Evolutionary conservation across 331 rosid species (phyloP).

Genomic region (Malus hybrid): DNA sequence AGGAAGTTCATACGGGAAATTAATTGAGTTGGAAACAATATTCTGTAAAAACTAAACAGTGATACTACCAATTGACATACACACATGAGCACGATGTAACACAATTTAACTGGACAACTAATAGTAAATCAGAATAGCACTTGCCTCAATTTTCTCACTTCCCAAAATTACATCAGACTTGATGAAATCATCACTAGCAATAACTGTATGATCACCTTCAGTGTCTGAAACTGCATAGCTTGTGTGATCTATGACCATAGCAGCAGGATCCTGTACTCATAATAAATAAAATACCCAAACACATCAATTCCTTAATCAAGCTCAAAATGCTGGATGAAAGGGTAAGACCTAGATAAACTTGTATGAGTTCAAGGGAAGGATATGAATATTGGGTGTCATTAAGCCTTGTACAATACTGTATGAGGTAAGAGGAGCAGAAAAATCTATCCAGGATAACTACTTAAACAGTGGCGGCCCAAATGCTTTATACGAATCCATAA

Average conservation of each 20-base stretch:
- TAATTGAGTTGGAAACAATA: not conserved
- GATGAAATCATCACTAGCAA: conserved; percentile 70
- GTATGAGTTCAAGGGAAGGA: not conserved
- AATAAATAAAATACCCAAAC: not conserved
- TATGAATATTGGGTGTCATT: not conserved
- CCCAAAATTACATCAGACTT: conserved; percentile 69
- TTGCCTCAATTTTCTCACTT: conserved; percentile 68
- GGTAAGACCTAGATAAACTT: not conserved
- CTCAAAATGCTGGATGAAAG: not conserved
- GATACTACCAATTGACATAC: not conserved
- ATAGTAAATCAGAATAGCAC: conserved; percentile 6
- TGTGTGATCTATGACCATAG: conserved; percentile 70
- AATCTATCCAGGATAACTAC: not conserved
- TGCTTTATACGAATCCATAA: not conserved
- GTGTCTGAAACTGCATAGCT: conserved; percentile 65
- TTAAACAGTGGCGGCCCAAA: not conserved
- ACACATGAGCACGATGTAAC: not conserved
- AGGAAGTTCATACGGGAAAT: not conserved
- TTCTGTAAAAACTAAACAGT: not conserved
- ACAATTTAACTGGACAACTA: not conserved
- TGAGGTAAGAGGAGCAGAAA: not conserved
- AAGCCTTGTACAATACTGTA: not conserved
- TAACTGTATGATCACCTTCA: conserved; percentile 79
- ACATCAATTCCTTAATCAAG: not conserved
- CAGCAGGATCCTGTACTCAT: conserved; percentile 43